Conservation (phyloP, 2,329 filamentous ascomycete genomes). For the Ascochyta fabae region DNA sequence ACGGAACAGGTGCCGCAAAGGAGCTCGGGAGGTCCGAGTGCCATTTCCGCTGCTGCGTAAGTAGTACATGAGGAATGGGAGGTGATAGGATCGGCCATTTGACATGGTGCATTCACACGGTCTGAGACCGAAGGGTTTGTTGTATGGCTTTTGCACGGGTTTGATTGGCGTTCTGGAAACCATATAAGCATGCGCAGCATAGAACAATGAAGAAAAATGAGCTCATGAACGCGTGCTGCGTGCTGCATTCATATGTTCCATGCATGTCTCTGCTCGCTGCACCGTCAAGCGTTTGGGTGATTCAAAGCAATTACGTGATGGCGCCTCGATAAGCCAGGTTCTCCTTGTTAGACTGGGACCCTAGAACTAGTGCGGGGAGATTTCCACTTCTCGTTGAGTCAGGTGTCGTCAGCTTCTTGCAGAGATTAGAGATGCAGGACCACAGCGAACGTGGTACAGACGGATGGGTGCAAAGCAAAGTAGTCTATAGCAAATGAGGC, state of each 20-base stretch:
- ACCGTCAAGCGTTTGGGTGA: not conserved
- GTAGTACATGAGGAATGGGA: not conserved
- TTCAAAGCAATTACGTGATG: conserved; percentile 8
- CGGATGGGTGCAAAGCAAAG: no score
- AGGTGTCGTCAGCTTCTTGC: not conserved
- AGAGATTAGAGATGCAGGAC: not conserved
- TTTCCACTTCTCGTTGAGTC: not conserved
- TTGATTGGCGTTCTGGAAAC: conserved; percentile 8
- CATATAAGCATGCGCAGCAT: conserved; percentile 13
- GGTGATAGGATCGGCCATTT: conserved; percentile 14
- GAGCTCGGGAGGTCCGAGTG: conserved; percentile 24
- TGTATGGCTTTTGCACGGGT: not conserved
- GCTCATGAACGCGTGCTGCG: not conserved
- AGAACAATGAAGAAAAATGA: conserved; percentile 17
- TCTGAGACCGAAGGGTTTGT: conserved; percentile 9
- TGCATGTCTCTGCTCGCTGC: not conserved
- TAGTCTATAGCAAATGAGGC: conserved; percentile 39
- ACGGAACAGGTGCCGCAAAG: conserved; percentile 26
- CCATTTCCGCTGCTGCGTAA: conserved; percentile 24
- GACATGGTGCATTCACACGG: conserved; percentile 7
- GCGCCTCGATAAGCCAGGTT: not conserved
- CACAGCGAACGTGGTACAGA: no score
- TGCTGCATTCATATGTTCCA: no score
- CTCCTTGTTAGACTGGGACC: conserved; percentile 7
- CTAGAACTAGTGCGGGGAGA: conserved; percentile 8